phyloP scores from a whole-genome alignment of 1,284 basidiomycete genomes.

The Porogramme epimiltina region DNA sequence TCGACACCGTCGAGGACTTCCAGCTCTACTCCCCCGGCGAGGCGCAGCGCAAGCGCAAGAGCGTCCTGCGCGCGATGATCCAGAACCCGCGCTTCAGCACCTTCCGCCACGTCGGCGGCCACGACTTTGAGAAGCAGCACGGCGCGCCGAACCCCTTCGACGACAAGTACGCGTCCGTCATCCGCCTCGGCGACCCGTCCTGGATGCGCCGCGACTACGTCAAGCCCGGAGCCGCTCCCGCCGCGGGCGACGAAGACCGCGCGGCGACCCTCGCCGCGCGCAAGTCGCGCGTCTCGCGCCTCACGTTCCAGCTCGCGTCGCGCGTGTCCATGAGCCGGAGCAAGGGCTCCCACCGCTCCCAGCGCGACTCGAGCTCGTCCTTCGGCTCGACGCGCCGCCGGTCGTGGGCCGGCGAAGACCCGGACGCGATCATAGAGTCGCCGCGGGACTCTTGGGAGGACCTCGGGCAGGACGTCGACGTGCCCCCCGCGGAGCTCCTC shows the following conservation, averaged over 20 bases:
- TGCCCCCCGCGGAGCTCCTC: conserved; percentile 4
- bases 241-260: conserved; percentile 9
- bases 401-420: conserved; percentile 4
- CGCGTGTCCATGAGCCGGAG: conserved; percentile 11
- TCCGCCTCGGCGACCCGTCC: conserved; percentile 21
- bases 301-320: conserved; percentile 10
- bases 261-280: conserved; percentile 1
- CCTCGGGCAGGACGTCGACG: conserved; percentile 4
- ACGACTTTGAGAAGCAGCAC: conserved; percentile 24
- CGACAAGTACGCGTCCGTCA: conserved; percentile 16
- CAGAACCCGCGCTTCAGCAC: conserved; percentile 56
- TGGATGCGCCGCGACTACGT: conserved; percentile 22
- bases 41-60: conserved; percentile 23
- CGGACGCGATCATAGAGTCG: conserved; percentile 1
- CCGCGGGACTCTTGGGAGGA: conserved; percentile 2
- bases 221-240: neutral
- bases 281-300: conserved; percentile 10
- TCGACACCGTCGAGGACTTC: conserved; percentile 37
- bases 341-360: conserved; percentile 2
- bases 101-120: conserved; percentile 47
- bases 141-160: conserved; percentile 15
- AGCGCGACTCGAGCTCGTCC: conserved; percentile 15
- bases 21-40: conserved; percentile 25
- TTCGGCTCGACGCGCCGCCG: conserved; percentile 14
- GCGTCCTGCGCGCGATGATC: conserved; percentile 44